A percentile compares a stretch with the other conserved stretches of the same genome.
These are phyloP conservation scores for Colletotrichum spinosum DNA, from an alignment of 2,329 filamentous ascomycete genomes.

Conservation along the genomic window DNA sequence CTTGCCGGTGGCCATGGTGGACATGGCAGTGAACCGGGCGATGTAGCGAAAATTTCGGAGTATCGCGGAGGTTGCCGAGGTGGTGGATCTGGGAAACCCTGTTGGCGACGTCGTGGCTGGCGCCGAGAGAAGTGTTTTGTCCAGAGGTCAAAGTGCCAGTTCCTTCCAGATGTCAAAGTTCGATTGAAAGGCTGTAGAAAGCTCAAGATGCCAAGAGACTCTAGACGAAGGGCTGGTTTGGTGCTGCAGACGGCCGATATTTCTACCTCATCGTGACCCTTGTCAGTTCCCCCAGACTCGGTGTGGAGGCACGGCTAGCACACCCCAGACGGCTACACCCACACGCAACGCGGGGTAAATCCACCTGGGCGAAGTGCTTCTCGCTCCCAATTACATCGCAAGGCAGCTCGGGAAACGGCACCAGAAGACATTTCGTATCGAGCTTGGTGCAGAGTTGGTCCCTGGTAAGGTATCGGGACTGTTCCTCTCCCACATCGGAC, in stretches of 20 bases:
- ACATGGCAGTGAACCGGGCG: not conserved
- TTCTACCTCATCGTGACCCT: conserved; percentile 4
- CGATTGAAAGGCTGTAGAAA: not conserved
- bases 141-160: too few relatives aligned
- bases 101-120: conserved; percentile 5
- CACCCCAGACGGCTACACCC: conserved; percentile 26
- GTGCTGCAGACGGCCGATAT: conserved; percentile 9
- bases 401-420: conserved; percentile 19
- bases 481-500: conserved; percentile 8
- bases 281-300: conserved; percentile 5
- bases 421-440: not conserved
- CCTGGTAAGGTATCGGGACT: conserved; percentile 11
- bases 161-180: too few relatives aligned
- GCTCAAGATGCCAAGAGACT: not conserved
- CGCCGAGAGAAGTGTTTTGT: not conserved
- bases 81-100: not conserved
- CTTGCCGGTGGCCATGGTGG: conserved; percentile 26
- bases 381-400: conserved; percentile 19
- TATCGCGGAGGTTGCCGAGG: conserved; percentile 5
- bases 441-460: not conserved
- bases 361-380: conserved; percentile 20
- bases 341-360: conserved; percentile 31
- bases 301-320: conserved; percentile 18
- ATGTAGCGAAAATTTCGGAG: conserved; percentile 13
- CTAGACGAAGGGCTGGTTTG: not conserved